phyloP scores from a whole-genome alignment of 2,329 filamentous ascomycete species.

The Cadophora sp. region DNA sequence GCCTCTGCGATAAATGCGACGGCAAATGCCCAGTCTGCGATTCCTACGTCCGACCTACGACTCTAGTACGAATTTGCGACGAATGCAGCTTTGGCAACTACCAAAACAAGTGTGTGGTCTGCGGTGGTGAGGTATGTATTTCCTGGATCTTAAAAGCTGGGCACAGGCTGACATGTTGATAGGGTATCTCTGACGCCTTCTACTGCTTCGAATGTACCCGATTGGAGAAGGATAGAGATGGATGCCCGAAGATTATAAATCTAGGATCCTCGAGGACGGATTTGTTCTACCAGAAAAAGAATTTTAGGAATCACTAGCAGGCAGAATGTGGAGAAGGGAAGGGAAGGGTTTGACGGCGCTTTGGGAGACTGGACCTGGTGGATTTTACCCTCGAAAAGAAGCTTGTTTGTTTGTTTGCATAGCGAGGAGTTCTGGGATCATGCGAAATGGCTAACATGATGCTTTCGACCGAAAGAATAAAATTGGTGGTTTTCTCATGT shows the following conservation, averaged over 20 bases:
- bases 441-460: neutral
- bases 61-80: conserved; percentile 97
- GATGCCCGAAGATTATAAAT: conserved; percentile 99
- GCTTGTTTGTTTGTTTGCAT: conserved; percentile 24
- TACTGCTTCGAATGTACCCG: conserved; percentile 99
- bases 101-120: conserved; percentile 99
- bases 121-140: conserved; percentile 74
- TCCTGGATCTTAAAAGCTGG: neutral
- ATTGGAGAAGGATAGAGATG: conserved; percentile 95
- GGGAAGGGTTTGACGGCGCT: neutral
- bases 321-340: neutral
- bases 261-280: conserved; percentile 94
- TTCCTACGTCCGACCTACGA: conserved; percentile 97
- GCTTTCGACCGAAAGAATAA: neutral
- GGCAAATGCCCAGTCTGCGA: conserved; percentile 99
- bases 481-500: neutral
- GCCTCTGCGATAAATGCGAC: conserved; percentile 99
- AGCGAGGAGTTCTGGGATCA: conserved; percentile 28
- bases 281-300: conserved; percentile 70
- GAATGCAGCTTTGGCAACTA: conserved; percentile 99
- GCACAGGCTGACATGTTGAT: conserved; percentile 27
- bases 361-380: neutral
- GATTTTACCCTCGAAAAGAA: neutral
- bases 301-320: conserved; percentile 64
- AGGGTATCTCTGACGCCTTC: conserved; percentile 94